Conservation (phyloP, 495 filamentous ascomycete genomes). For the Penicillium silybi region DNA sequence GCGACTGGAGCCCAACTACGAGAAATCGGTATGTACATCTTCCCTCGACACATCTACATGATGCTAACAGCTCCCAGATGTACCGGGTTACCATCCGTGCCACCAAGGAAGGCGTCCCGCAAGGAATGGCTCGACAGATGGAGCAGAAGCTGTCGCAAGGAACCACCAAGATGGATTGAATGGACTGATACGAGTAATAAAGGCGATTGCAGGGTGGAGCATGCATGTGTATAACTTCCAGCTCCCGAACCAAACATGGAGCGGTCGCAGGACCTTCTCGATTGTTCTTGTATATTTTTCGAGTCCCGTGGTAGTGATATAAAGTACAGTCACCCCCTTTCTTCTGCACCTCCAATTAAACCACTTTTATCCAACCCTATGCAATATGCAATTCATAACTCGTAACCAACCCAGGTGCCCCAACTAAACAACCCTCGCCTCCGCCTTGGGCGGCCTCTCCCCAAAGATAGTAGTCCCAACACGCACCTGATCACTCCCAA, state of each 20-base stretch:
- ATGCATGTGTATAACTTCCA: constrained; percentile 25
- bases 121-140: constrained; percentile 78
- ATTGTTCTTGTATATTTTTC: constrained; percentile 19
- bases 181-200: constrained; percentile 9
- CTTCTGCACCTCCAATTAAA: neutral
- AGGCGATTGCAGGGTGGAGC: constrained; percentile 6
- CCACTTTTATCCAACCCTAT: neutral
- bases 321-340: constrained; percentile 4
- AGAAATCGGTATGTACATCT: constrained; percentile 62
- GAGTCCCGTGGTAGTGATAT: constrained; percentile 11
- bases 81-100: constrained; percentile 91
- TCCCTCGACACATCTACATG: neutral
- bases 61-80: constrained; percentile 57
- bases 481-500: constrained; percentile 91
- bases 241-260: constrained; percentile 21
- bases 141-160: constrained; percentile 70
- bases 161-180: constrained; percentile 6
- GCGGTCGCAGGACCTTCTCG: constrained; percentile 8
- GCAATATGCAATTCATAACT: constrained; percentile 14
- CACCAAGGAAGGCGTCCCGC: constrained; percentile 84
- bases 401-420: constrained; percentile 4
- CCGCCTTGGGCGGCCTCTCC: constrained; percentile 64
- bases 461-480: constrained; percentile 95
- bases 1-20: constrained; percentile 91
- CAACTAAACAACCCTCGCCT: constrained; percentile 50